Evolutionary conservation across 129 eudicot genomes (phyloP).

Genomic region (Gnaphalium uliginosum): DNA sequence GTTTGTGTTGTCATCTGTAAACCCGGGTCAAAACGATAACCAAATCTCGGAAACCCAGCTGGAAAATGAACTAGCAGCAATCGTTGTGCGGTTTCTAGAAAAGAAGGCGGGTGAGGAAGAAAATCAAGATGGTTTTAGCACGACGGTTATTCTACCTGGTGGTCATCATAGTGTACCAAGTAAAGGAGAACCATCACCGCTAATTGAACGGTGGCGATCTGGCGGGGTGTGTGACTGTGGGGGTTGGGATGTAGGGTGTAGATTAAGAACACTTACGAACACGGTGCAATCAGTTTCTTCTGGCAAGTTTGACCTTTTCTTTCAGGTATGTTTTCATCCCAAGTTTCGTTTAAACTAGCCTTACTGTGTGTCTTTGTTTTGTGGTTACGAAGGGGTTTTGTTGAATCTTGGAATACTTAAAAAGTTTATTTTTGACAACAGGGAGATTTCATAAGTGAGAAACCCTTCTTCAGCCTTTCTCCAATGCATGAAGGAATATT

Average conservation of each 20-base stretch:
- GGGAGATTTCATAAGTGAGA: slow-evolving; percentile 46
- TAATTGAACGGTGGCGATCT: slow-evolving; percentile 70
- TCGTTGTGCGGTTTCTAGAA: slow-evolving; percentile 47
- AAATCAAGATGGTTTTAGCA: slow-evolving; percentile 35
- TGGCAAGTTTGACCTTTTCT: slow-evolving; percentile 55
- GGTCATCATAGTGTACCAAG: slow-evolving; percentile 71
- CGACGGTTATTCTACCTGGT: slow-evolving; percentile 70
- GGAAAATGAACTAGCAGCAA: slow-evolving; percentile 71
- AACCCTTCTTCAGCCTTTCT: slow-evolving; percentile 56
- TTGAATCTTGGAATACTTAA: neutral
- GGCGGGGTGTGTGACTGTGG: slow-evolving; percentile 95
- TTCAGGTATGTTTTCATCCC: slow-evolving; percentile 55
- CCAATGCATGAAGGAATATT: slow-evolving; percentile 60
- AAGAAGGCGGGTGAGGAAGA: slow-evolving; percentile 18
- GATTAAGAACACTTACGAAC: slow-evolving; percentile 51
- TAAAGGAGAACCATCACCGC: slow-evolving; percentile 74
- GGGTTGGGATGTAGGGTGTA: slow-evolving; percentile 95
- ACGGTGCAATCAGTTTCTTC: slow-evolving; percentile 25
- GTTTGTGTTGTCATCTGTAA: slow-evolving; percentile 60
- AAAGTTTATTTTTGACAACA: slow-evolving; percentile 27
- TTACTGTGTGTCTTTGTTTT: neutral
- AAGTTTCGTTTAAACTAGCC: neutral
- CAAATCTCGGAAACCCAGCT: slow-evolving; percentile 43
- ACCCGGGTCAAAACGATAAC: slow-evolving; percentile 33
- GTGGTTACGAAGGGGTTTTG: neutral